phyloP scores from a whole-genome alignment of 805 yeast genomes.

The Monosporozyma solicola region DNA sequence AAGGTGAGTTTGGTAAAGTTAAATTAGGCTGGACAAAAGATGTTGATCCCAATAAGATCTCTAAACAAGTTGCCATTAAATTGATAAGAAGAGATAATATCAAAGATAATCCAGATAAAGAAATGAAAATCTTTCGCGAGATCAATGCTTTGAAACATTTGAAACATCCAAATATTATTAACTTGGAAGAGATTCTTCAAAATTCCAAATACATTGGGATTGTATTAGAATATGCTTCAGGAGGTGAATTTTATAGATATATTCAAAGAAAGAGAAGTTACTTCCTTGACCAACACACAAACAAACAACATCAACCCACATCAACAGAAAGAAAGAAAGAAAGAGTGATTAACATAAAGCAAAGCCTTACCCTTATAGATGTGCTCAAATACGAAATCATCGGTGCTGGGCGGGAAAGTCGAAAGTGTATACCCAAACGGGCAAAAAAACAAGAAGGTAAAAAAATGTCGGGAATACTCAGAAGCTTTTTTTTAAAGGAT shows the following conservation, averaged over 20 bases:
- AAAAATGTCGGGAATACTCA: too few species aligned
- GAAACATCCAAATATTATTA: conserved; percentile 89
- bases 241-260: conserved; percentile 93
- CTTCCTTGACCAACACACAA: too few species aligned
- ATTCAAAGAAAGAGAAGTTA: conserved; percentile 79
- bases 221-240: conserved; percentile 92
- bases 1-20: conserved; percentile 97
- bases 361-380: too few species aligned
- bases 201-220: conserved; percentile 94
- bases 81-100: conserved; percentile 81
- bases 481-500: too few species aligned
- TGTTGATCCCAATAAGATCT: conserved; percentile 23
- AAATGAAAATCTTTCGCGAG: conserved; percentile 84
- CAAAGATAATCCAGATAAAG: conserved; percentile 78
- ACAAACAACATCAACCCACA: too few species aligned
- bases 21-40: conserved; percentile 86
- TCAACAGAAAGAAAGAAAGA: too few species aligned
- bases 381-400: too few species aligned
- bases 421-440: too few species aligned
- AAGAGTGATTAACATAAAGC: too few species aligned
- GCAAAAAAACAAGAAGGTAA: too few species aligned
- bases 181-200: conserved; percentile 85
- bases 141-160: conserved; percentile 80
- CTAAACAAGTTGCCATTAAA: conserved; percentile 87
- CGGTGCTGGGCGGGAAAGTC: too few species aligned